Percentiles rank a stretch among this genome's conserved stretches.
Evolutionary conservation across 441 rosid genomes (phyloP).

Genomic region (Raphanus hybrid): DNA sequence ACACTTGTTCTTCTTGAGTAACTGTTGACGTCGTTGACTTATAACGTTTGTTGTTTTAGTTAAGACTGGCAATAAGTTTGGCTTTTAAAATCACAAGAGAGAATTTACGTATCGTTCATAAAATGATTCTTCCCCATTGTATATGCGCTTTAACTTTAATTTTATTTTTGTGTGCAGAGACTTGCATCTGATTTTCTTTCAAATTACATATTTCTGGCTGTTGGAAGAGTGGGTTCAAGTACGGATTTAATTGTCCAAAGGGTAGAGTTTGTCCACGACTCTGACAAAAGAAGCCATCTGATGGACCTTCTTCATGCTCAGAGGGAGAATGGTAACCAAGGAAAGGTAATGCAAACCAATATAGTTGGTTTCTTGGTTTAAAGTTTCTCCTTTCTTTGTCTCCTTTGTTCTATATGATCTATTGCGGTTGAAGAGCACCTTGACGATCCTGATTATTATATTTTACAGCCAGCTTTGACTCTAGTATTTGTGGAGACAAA

Average conservation of each 20-base stretch:
- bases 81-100: no score
- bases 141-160: no score
- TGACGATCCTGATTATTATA: conserved; percentile 7
- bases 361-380: conserved; percentile 13
- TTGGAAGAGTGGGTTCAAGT: conserved; percentile 97
- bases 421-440: conserved; percentile 14
- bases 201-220: conserved; percentile 83
- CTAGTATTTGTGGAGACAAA: conserved; percentile 72
- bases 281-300: conserved; percentile 71
- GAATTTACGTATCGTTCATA: no score
- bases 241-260: conserved; percentile 93
- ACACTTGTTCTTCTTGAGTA: background rate
- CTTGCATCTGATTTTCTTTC: conserved; percentile 89
- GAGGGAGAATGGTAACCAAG: conserved; percentile 58
- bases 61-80: no score
- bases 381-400: no score
- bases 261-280: conserved; percentile 81
- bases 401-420: background rate
- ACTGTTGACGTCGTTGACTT: background rate
- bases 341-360: conserved; percentile 49
- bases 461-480: conserved; percentile 63
- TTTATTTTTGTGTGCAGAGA: conserved; percentile 63
- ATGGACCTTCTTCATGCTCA: conserved; percentile 81
- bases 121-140: no score
- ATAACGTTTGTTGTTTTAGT: background rate